phyloP scores from a whole-genome alignment of 805 yeast species.

The Cyberlindnera xylosilytica region DNA sequence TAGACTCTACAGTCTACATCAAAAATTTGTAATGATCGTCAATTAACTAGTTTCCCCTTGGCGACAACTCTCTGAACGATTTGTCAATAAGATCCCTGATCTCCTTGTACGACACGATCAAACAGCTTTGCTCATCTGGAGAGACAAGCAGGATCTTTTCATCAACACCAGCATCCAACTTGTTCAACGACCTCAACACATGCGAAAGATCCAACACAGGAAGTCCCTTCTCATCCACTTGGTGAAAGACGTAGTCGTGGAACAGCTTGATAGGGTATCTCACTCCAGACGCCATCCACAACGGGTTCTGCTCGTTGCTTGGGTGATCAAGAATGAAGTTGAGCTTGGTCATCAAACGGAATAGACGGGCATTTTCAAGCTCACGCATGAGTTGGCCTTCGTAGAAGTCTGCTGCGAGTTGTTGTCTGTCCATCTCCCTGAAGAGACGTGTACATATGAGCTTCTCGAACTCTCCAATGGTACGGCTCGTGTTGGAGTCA shows the following conservation, averaged over 20 bases:
- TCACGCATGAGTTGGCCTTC: slow-evolving; percentile 67
- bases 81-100: slow-evolving; percentile 67
- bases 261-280: slow-evolving; percentile 72
- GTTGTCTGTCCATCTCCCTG: slow-evolving; percentile 45
- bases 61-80: slow-evolving; percentile 50
- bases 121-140: slow-evolving; percentile 79
- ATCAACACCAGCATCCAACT: slow-evolving; percentile 87
- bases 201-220: slow-evolving; percentile 81
- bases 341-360: slow-evolving; percentile 76
- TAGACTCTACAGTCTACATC: too few relatives aligned
- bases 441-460: slow-evolving; percentile 44
- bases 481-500: slow-evolving; percentile 17
- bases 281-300: slow-evolving; percentile 74
- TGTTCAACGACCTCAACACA: slow-evolving; percentile 75
- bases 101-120: slow-evolving; percentile 83
- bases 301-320: slow-evolving; percentile 49
- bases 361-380: slow-evolving; percentile 83
- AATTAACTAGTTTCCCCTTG: too few relatives aligned
- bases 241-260: slow-evolving; percentile 83
- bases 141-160: slow-evolving; percentile 80
- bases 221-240: slow-evolving; percentile 70
- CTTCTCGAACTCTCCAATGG: slow-evolving; percentile 34
- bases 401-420: slow-evolving; percentile 51
- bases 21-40: too few relatives aligned
- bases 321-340: slow-evolving; percentile 77